A percentile compares a stretch with the other conserved stretches of the same genome.
These are phyloP conservation scores for Talaromyces sp. DNA, from an alignment of 2,329 filamentous ascomycete genomes.

Conservation along the genomic window DNA sequence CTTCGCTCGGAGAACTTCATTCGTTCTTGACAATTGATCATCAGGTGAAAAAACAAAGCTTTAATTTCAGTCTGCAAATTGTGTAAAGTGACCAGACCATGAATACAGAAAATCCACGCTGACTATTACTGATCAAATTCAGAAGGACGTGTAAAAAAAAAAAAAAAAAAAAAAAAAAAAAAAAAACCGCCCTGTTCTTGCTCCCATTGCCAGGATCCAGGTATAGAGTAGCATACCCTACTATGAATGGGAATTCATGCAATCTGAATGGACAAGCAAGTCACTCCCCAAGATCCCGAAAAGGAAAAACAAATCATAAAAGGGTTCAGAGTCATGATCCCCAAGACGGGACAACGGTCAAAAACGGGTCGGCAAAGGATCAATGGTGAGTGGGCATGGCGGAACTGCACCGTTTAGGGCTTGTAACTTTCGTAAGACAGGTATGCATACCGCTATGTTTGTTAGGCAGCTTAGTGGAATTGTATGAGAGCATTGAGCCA, in stretches of 20 bases:
- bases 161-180: not conserved
- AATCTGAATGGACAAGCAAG: not conserved
- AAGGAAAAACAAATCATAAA: not conserved
- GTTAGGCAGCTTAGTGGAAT: not conserved
- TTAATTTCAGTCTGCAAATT: not conserved
- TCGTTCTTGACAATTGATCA: not conserved
- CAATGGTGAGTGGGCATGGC: not conserved
- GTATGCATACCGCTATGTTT: slow-evolving; percentile 1
- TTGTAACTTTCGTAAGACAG: not conserved
- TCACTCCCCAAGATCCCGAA: not conserved
- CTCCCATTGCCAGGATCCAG: not conserved
- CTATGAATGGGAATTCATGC: not conserved
- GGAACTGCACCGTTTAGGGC: not conserved
- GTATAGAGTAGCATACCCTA: not conserved
- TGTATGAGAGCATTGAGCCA: not conserved
- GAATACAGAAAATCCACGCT: too few relatives aligned
- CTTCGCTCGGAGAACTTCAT: not conserved
- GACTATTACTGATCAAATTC: not conserved
- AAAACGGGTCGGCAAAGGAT: not conserved
- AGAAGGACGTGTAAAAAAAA: not conserved
- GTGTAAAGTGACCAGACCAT: not conserved
- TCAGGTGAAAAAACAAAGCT: not conserved
- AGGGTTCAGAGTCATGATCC: not conserved
- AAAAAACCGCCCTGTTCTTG: not conserved
- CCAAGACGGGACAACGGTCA: not conserved